phyloP scores from a whole-genome alignment of 1,284 basidiomycete species.

The Psilocybe mexicana region DNA sequence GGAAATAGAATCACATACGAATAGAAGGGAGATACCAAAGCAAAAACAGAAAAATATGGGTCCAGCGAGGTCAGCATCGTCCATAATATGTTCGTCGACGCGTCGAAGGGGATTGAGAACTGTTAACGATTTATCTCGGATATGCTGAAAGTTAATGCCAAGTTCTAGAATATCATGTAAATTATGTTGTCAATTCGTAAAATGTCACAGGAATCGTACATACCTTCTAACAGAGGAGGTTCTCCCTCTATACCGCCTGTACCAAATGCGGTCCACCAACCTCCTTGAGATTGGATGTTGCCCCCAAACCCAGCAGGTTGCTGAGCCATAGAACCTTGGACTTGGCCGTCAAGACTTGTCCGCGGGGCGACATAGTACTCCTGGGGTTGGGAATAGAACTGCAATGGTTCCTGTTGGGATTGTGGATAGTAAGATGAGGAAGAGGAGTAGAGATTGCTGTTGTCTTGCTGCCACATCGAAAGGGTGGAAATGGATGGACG shows the following conservation, averaged over 20 bases:
- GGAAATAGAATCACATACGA: constrained; percentile 58
- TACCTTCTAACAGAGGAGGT: constrained; percentile 90
- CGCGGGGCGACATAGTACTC: constrained; percentile 72
- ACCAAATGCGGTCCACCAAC: constrained; percentile 95
- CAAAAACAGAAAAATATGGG: constrained; percentile 94
- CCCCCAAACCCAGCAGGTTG: constrained; percentile 60
- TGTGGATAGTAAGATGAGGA: constrained; percentile 61
- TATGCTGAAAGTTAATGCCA: constrained; percentile 97
- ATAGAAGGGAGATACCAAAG: constrained; percentile 88
- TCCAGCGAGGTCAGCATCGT: constrained; percentile 97
- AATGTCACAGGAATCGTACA: constrained; percentile 17
- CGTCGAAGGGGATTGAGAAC: constrained; percentile 91
- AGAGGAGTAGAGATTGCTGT: constrained; percentile 48
- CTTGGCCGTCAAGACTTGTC: constrained; percentile 70
- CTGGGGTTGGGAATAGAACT: constrained; percentile 63
- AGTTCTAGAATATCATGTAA: constrained; percentile 63
- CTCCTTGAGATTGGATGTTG: constrained; percentile 68
- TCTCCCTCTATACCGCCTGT: constrained; percentile 96
- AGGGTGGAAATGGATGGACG: constrained; percentile 3
- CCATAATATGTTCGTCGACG: constrained; percentile 97
- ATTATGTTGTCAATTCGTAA: not conserved
- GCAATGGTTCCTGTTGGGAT: constrained; percentile 57
- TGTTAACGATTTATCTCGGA: constrained; percentile 90
- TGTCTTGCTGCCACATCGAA: constrained; percentile 71
- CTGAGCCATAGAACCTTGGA: constrained; percentile 55